Percentiles rank a stretch among this genome's conserved stretches.
Conservation (phyloP, 305 asterid species). For the Fraxinus floribunda region DNA sequence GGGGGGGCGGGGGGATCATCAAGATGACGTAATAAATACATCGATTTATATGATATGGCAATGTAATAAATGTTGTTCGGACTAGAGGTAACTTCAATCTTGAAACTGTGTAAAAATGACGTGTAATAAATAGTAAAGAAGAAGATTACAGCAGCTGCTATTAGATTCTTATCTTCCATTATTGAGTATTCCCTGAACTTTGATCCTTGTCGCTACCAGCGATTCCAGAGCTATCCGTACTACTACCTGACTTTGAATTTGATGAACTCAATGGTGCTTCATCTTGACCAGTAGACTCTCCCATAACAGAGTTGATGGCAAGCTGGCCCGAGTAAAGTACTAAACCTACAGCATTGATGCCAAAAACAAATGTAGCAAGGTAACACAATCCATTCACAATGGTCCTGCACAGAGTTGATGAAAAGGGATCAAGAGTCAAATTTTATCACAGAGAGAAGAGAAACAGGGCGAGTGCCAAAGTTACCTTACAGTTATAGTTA, state of each 20-base stretch:
- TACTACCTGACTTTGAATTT: slow-evolving; percentile 20
- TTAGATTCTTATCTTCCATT: slow-evolving; percentile 26
- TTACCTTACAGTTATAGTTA: slow-evolving; percentile 83
- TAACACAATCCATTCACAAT: slow-evolving; percentile 81
- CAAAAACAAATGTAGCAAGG: slow-evolving; percentile 88
- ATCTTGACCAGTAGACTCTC: slow-evolving; percentile 37
- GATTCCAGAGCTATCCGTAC: slow-evolving; percentile 30
- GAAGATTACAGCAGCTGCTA: neutral
- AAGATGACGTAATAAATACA: neutral
- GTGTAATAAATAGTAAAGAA: slow-evolving; percentile 18
- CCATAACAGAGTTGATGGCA: slow-evolving; percentile 57
- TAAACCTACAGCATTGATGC: slow-evolving; percentile 70
- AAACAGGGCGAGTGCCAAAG: neutral
- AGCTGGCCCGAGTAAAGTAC: slow-evolving; percentile 81
- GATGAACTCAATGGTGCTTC: slow-evolving; percentile 35
- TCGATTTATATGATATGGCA: slow-evolving; percentile 1
- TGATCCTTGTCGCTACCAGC: slow-evolving; percentile 35
- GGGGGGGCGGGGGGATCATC: neutral
- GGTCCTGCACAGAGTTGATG: slow-evolving; percentile 53
- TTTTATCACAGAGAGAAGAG: neutral
- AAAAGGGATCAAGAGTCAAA: slow-evolving; percentile 13
- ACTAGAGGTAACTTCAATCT: slow-evolving; percentile 8
- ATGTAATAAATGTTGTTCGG: slow-evolving; percentile 5
- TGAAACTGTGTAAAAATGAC: neutral
- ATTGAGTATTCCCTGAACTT: slow-evolving; percentile 34